phyloP scores from a whole-genome alignment of 1,139 yeast genomes.

The Yamadazyma siamensis region DNA sequence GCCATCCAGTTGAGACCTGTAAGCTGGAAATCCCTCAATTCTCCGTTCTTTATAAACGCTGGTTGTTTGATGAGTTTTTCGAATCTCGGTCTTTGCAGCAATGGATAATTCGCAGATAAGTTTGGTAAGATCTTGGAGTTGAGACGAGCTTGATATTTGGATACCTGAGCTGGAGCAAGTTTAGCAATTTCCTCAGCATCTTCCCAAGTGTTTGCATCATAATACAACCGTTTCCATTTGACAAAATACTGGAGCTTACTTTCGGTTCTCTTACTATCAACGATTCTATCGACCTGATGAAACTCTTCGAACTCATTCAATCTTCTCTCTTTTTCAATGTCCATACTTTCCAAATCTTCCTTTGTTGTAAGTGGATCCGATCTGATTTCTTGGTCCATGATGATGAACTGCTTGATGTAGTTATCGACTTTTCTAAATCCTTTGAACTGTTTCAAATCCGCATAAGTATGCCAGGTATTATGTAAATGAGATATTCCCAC shows the following conservation, averaged over 20 bases:
- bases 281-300: conserved; percentile 85
- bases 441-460: conserved; percentile 50
- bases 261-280: conserved; percentile 73
- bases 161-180: conserved; percentile 80
- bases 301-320: conserved; percentile 82
- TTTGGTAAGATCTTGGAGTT: conserved; percentile 84
- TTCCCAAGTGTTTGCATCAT: conserved; percentile 98
- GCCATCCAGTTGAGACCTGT: conserved; percentile 99
- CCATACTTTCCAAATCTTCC: conserved; percentile 92
- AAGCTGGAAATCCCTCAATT: conserved; percentile 91
- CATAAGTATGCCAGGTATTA: conserved; percentile 88
- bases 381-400: conserved; percentile 72
- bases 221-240: conserved; percentile 90
- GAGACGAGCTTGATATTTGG: conserved; percentile 74
- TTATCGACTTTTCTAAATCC: conserved; percentile 89
- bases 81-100: conserved; percentile 74
- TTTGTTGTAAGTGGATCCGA: conserved; percentile 76
- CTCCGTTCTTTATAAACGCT: conserved; percentile 84
- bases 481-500: conserved; percentile 83
- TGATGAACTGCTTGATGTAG: conserved; percentile 75
- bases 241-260: conserved; percentile 77
- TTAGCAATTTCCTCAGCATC: conserved; percentile 83
- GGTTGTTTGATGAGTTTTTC: conserved; percentile 89
- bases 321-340: conserved; percentile 80
- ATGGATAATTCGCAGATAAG: conserved; percentile 72